phyloP scores from a whole-genome alignment of 331 rosid genomes.

The Saraca asoca region DNA sequence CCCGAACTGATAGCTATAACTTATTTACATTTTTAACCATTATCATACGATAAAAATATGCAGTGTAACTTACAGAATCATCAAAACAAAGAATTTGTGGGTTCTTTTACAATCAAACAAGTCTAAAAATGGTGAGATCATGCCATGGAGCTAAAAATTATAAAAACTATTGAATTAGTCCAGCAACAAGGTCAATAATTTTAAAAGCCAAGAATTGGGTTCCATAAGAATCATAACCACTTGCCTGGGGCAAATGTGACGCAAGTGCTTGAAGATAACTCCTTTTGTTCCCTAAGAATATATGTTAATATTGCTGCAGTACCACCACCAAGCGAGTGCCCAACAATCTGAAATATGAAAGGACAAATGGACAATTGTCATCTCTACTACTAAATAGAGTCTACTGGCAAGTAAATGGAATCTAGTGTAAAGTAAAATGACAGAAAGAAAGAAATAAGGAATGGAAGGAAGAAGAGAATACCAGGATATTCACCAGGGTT shows the following conservation, averaged over 20 bases:
- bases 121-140: no score
- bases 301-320: slow-evolving; percentile 92
- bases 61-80: no score
- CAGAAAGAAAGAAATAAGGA: slow-evolving; percentile 13
- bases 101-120: no score
- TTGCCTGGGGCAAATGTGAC: slow-evolving; percentile 93
- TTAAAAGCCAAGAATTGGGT: no score
- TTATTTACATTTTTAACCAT: no score
- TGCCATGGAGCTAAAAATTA: no score
- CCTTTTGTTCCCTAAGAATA: slow-evolving; percentile 86
- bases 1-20: no score
- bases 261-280: slow-evolving; percentile 69
- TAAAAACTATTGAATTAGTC: no score
- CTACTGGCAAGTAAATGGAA: neutral
- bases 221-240: slow-evolving; percentile 24
- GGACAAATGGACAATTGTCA: no score
- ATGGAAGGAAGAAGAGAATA: slow-evolving; percentile 8
- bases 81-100: no score
- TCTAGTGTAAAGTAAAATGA: neutral
- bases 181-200: no score
- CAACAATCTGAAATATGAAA: slow-evolving; percentile 64
- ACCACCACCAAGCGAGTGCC: slow-evolving; percentile 98
- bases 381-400: slow-evolving; percentile 13
- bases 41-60: no score
- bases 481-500: neutral